Evolutionary conservation across 495 filamentous ascomycete species (phyloP).

Genomic region (Mycothermus thermophilus): DNA sequence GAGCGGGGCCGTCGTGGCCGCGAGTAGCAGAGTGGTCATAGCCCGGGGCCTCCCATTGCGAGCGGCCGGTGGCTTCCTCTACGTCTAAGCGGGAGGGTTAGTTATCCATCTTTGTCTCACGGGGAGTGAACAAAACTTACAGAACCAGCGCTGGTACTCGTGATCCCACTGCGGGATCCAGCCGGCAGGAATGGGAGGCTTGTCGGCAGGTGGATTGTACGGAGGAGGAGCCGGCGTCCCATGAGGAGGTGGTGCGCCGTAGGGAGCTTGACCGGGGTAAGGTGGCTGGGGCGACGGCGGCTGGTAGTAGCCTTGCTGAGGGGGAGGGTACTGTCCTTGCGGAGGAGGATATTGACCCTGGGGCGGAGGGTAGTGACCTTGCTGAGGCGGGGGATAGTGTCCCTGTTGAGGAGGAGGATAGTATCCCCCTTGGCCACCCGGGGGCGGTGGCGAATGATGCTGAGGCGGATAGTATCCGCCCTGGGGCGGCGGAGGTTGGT

Average conservation of each 20-base stretch:
- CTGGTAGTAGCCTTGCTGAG: too few species aligned
- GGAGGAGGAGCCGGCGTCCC: constrained; percentile 20
- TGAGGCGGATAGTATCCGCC: neutral
- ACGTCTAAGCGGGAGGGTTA: constrained; percentile 17
- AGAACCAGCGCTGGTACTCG: constrained; percentile 44
- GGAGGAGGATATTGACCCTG: too few species aligned
- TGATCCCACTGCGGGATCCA: constrained; percentile 50
- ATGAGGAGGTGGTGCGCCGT: neutral
- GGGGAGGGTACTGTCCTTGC: too few species aligned
- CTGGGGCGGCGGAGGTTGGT: neutral
- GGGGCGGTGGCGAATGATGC: too few species aligned
- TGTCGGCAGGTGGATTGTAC: constrained; percentile 32
- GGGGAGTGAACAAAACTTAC: constrained; percentile 2
- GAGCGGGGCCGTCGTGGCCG: constrained; percentile 3
- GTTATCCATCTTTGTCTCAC: neutral
- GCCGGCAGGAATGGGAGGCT: constrained; percentile 41
- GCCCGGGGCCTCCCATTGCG: constrained; percentile 46
- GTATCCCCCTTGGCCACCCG: too few species aligned
- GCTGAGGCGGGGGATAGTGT: neutral
- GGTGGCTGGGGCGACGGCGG: constrained; percentile 4
- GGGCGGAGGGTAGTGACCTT: too few species aligned
- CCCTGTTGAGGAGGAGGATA: neutral
- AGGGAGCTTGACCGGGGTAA: neutral
- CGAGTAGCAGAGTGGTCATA: constrained; percentile 5
- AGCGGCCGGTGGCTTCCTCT: constrained; percentile 43